phyloP scores from a whole-genome alignment of 176 grass and related monocot genomes.

The Puccinellia tenuiflora region DNA sequence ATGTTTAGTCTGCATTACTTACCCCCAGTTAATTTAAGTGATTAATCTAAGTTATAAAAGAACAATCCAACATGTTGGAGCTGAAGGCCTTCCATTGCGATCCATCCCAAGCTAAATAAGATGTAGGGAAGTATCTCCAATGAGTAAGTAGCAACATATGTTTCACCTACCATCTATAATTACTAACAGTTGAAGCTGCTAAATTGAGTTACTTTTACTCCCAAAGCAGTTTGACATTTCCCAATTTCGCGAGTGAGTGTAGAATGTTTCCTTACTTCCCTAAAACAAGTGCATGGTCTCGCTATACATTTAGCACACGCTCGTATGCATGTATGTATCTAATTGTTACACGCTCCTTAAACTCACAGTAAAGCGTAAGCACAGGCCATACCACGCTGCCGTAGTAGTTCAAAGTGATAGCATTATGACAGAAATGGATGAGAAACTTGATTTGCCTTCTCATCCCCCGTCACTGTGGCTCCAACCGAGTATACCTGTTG shows the following conservation, averaged over 20 bases:
- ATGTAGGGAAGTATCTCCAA: not conserved
- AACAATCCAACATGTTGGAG: not conserved
- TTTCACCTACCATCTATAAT: not conserved
- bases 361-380: too few species aligned
- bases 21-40: not conserved
- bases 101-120: not conserved
- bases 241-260: too few species aligned
- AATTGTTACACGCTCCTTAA: too few species aligned
- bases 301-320: too few species aligned
- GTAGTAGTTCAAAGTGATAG: not conserved
- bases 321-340: too few species aligned
- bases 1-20: not conserved
- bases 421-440: not conserved
- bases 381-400: too few species aligned
- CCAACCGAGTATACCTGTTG: slow-evolving; percentile 42
- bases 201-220: not conserved
- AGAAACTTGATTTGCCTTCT: not conserved
- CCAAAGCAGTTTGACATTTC: too few species aligned
- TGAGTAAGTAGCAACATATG: not conserved
- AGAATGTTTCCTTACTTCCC: too few species aligned
- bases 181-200: not conserved
- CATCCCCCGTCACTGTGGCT: not conserved
- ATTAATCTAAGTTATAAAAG: not conserved
- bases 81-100: not conserved
- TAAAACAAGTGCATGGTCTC: too few species aligned